Evolutionary conservation across 2,329 filamentous ascomycete species (phyloP).

Genomic region (Cryphonectria radicalis): DNA sequence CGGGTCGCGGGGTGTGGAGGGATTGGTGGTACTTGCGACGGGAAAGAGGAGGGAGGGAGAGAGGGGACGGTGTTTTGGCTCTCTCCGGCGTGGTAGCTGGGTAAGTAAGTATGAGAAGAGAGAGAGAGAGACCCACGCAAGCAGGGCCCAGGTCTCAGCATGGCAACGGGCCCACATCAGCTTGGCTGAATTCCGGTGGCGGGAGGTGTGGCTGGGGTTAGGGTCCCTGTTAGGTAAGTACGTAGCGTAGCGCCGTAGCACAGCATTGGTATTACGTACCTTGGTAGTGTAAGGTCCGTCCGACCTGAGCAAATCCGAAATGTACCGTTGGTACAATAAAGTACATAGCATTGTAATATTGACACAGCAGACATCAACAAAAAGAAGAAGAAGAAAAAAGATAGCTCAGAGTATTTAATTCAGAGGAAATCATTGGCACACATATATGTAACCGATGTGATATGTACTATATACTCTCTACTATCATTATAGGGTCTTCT

Average conservation of each 20-base stretch:
- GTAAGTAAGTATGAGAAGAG: not conserved
- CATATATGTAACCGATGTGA: not conserved
- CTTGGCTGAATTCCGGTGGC: slow-evolving; percentile 9
- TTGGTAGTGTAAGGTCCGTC: not conserved
- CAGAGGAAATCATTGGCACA: not conserved
- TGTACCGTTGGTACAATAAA: not conserved
- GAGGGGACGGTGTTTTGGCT: slow-evolving; percentile 11
- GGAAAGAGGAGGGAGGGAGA: slow-evolving; percentile 17
- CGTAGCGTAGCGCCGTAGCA: not conserved
- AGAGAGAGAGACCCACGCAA: slow-evolving; percentile 2
- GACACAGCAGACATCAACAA: not conserved
- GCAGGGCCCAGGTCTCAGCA: not conserved
- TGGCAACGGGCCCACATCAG: not conserved
- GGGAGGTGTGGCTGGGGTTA: slow-evolving; percentile 17
- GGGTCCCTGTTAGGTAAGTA: slow-evolving; percentile 6
- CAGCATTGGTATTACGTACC: not conserved
- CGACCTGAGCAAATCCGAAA: not conserved
- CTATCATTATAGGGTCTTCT: not conserved
- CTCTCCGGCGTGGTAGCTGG: slow-evolving; percentile 18
- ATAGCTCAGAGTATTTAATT: no score
- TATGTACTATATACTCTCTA: not conserved
- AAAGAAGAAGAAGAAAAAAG: not conserved
- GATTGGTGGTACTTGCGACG: slow-evolving; percentile 18
- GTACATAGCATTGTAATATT: not conserved
- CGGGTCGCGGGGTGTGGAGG: slow-evolving; percentile 24